phyloP scores from a whole-genome alignment of 257 asterid genomes.

The Phtheirospermum japonicum region DNA sequence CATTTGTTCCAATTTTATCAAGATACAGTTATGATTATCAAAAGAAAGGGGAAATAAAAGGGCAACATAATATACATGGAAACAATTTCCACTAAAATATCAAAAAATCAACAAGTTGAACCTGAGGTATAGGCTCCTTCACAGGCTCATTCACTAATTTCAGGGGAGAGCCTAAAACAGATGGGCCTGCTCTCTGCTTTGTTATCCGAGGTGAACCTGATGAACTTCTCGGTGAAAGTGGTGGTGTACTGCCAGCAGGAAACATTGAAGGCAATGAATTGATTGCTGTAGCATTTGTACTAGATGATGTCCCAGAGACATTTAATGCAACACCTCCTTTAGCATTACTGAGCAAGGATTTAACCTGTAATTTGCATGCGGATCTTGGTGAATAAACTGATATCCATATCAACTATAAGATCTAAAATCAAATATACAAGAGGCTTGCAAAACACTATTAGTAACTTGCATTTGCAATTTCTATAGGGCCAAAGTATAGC shows the following conservation, averaged over 20 bases:
- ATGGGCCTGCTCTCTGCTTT: slow-evolving; percentile 85
- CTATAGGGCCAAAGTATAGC: slow-evolving; percentile 1
- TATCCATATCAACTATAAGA: slow-evolving; percentile 12
- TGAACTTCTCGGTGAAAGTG: slow-evolving; percentile 98
- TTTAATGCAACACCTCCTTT: slow-evolving; percentile 73
- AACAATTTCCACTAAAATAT: slow-evolving; percentile 15
- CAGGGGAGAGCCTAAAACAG: slow-evolving; percentile 82
- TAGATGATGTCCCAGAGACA: slow-evolving; percentile 64
- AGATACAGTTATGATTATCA: slow-evolving; percentile 22
- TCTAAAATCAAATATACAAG: neutral
- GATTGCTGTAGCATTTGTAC: slow-evolving; percentile 56
- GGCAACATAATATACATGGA: slow-evolving; percentile 2
- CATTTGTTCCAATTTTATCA: slow-evolving; percentile 33
- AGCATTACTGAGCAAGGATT: slow-evolving; percentile 78
- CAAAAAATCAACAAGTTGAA: slow-evolving; percentile 29
- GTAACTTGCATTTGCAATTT: slow-evolving; percentile 24
- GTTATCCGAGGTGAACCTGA: slow-evolving; percentile 88
- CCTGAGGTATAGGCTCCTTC: slow-evolving; percentile 98
- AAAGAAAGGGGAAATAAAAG: neutral
- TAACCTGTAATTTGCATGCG: slow-evolving; percentile 52
- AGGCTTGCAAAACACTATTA: slow-evolving; percentile 29
- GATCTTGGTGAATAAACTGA: slow-evolving; percentile 18
- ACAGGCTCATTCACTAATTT: slow-evolving; percentile 79
- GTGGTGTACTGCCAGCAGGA: slow-evolving; percentile 99
- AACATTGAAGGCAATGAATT: slow-evolving; percentile 94